Conservation (phyloP, 208 protist genomes). For the Leishmania tarentolae region DNA sequence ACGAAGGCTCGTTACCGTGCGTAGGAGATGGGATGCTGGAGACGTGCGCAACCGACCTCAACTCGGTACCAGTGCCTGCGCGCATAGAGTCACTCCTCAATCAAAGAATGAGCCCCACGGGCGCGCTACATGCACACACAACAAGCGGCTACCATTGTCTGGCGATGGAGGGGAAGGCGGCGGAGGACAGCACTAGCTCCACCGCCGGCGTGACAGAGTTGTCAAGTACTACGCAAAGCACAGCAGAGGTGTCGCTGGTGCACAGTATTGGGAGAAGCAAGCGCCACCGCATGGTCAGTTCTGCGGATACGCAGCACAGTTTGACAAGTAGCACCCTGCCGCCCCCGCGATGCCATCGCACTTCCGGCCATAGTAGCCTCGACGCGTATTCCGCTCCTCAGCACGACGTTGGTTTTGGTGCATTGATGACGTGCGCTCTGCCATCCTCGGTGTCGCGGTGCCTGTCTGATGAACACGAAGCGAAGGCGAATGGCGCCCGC, state of each 20-base stretch:
- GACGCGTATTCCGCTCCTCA: neutral
- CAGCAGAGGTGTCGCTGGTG: neutral
- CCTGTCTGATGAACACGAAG: neutral
- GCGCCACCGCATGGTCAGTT: constrained; percentile 27
- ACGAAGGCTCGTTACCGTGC: constrained; percentile 5
- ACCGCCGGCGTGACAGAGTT: neutral
- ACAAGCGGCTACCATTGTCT: neutral
- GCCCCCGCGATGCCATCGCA: constrained; percentile 14
- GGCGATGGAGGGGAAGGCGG: neutral
- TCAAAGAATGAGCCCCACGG: neutral
- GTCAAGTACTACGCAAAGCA: neutral
- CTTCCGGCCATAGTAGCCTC: neutral
- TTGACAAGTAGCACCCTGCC: constrained; percentile 21
- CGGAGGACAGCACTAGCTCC: neutral
- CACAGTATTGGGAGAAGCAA: constrained; percentile 7
- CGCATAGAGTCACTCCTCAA: neutral
- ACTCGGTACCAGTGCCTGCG: neutral
- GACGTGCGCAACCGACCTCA: neutral
- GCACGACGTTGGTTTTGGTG: neutral
- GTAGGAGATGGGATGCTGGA: neutral
- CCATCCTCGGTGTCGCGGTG: neutral
- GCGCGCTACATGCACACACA: neutral
- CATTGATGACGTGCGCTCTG: neutral
- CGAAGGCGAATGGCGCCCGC: neutral
- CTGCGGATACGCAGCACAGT: constrained; percentile 32